Evolutionary conservation across 169 alveolate genomes (phyloP), one percentile per base, ranked within the genome.

Genomic region (Cryptosporidium viatorum): DNA sequence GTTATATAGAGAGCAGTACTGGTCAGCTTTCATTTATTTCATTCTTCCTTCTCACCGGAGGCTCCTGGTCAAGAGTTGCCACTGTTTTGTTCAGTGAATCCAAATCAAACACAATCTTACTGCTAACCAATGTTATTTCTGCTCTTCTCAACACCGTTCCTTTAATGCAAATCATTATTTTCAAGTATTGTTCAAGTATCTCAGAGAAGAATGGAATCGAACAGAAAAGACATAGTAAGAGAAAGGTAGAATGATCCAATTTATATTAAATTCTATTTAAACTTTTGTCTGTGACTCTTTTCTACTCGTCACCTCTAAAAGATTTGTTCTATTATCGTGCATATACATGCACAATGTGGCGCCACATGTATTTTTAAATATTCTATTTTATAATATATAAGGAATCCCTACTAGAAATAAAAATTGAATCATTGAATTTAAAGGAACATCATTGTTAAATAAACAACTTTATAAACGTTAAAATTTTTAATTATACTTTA

Each of bases 11-110:
- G 26, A 65, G 89, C 31, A 80, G 75, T 33, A 80, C 89, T 29
- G 89, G 89, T 7, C 80, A 80, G 50, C 75, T 80, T 62, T 80
- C 89, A n/a, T 80, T 80, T 41, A 80, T 80, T 45, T 80, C 89
- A 23, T 80, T 80, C 29, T 80, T 80, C 48, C 52, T 80, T 3
- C 75, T 80, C 3, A 62, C 80, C 3, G 89, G 89, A 21, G 89
- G 89, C 18, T 59, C 89, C 21, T 80, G 89, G 89, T 80, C 89
- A 14, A 80, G 89, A 31, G 73, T 80, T 48, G 80, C 39, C 23
- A 80, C 89, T 5, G 89, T 80, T 41, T 33, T 80, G 3, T 62
- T 80, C 33, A 80, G 89, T 58, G 68, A 80, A 33, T 80, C 89
- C n/a, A 80, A 80, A 48, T 59, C 80, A 8, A 80, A 80, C 23